These are phyloP conservation scores for Echinosophora koreensis DNA, from an alignment of 306 rosid species.

Conservation along the genomic window DNA sequence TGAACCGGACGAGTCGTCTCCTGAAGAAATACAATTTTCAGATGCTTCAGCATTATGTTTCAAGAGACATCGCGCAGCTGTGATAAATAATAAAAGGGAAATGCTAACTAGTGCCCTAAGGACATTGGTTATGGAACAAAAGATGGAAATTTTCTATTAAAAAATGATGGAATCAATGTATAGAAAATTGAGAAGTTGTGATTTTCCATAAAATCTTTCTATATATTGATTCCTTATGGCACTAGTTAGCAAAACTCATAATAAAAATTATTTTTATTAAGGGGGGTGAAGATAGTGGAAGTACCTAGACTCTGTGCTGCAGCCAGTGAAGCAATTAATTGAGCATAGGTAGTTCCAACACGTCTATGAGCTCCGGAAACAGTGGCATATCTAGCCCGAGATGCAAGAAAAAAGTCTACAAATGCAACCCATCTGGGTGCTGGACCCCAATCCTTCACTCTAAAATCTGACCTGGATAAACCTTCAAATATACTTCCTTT, in stretches of 20 bases:
- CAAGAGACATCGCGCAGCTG: background rate
- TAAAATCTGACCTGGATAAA: constrained; percentile 68
- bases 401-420: constrained; percentile 95
- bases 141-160: too few relatives aligned
- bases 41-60: constrained; percentile 27
- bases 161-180: too few relatives aligned
- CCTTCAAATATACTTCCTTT: constrained; percentile 69
- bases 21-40: constrained; percentile 53
- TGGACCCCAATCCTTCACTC: constrained; percentile 96
- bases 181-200: too few relatives aligned
- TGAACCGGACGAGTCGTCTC: constrained; percentile 60
- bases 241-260: too few relatives aligned
- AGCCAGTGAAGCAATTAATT: constrained; percentile 87
- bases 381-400: constrained; percentile 80
- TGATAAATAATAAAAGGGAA: too few relatives aligned
- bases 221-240: too few relatives aligned
- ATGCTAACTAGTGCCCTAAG: too few relatives aligned
- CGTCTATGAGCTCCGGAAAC: constrained; percentile 95
- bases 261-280: background rate
- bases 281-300: background rate
- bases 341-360: constrained; percentile 98
- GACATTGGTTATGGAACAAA: too few relatives aligned
- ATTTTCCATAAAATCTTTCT: background rate
- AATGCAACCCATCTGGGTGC: constrained; percentile 99
- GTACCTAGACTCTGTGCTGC: constrained; percentile 81